Base-by-base conservation (phyloP, 2,329 filamentous ascomycete genomes). In the Fusarium chaquense region DNA sequence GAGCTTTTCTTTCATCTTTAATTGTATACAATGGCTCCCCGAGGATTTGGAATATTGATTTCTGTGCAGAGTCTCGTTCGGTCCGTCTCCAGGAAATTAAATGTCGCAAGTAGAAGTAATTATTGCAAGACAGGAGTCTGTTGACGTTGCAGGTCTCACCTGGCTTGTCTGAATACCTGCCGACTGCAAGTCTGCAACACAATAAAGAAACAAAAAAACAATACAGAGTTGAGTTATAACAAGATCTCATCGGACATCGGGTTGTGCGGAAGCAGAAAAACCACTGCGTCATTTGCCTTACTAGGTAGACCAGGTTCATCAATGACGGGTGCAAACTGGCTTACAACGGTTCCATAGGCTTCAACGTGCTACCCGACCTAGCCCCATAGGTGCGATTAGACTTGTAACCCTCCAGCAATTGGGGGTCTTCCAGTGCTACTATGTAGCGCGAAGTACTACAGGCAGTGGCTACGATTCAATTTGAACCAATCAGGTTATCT, bases 401-500 rank as follows among this genome's bases (percentile, higher is more conserved):
- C 36, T 52, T 58, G 55, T 13, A 44, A 43, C n/a, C 32, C 52
- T 46, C 45, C 55, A 62, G 38, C 51, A 41, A 36, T 46, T 41
- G 43, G 62, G 33, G 22, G 30, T 24, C 22, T 22, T 53, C 24
- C 20, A 60, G 47, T 44, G 62, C 26, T 45, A 30, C 28, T 11
- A 30, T 30, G 28, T 30, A 30, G 30, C 5, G 30, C 5, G 44
- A 44, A 56, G 38, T 33, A 45, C 45, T 58, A 36, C 49, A 26
- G 52, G 20, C 13, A 62, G 56, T 47, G 43, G 58, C 50, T 64
- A 33, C 22, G 30, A 35, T 43, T 24, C 24, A 40, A 46, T n/a
- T 53, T 43, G 33, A 47, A 28, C 70, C 68, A 72, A 63, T 67
- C 68, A 66, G 28, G 58, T 46, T 51, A 62, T 52, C 59, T 36